These are phyloP conservation scores for Mycena polygramma DNA, from an alignment of 768 basidiomycete species.

Conservation along the genomic window DNA sequence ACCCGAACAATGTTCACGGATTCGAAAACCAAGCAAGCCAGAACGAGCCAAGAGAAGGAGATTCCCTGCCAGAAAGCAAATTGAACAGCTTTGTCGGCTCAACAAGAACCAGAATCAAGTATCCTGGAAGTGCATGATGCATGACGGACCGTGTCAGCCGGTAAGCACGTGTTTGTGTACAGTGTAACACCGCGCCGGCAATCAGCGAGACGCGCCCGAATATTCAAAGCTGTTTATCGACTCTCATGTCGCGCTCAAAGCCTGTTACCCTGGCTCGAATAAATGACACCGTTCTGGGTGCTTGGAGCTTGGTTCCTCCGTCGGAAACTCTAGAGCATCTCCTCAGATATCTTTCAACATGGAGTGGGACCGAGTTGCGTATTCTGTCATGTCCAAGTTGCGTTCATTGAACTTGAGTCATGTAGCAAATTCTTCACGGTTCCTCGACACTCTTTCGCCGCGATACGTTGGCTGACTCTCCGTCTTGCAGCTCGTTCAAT, in stretches of 20 bases:
- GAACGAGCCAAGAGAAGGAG: no score
- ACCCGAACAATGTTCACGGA: no score
- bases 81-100: no score
- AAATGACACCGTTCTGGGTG: constrained; percentile 76
- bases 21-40: no score
- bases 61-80: no score
- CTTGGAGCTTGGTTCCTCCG: constrained; percentile 68
- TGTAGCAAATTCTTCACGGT: constrained; percentile 84
- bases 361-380: constrained; percentile 90
- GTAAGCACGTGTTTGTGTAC: no score
- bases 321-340: constrained; percentile 80
- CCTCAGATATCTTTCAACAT: constrained; percentile 82
- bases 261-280: constrained; percentile 54
- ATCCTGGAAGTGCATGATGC: no score
- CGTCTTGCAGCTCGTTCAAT: constrained; percentile 73
- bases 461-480: not conserved
- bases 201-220: no score
- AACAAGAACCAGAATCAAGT: no score
- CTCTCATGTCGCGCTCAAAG: constrained; percentile 32
- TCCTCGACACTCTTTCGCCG: constrained; percentile 25
- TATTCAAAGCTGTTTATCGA: no score
- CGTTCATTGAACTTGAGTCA: constrained; percentile 27
- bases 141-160: no score
- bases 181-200: no score
- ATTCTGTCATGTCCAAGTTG: constrained; percentile 21